Base-by-base conservation (phyloP, 331 rosid genomes). In the Arachis monticola region DNA sequence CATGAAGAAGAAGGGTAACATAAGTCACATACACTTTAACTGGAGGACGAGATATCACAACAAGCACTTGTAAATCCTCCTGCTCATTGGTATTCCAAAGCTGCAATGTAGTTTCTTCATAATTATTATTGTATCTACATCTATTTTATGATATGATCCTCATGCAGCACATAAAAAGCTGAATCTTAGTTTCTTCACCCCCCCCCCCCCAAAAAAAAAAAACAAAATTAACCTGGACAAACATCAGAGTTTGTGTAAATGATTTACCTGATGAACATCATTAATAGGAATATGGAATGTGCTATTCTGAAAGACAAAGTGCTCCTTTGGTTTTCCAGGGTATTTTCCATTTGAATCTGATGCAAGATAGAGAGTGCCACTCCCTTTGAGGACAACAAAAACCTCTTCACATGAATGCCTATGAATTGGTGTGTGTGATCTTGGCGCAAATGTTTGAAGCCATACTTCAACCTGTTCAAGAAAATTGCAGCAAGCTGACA, bases 371-470 rank as follows among this genome's bases (percentile, higher is more conserved):
- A 94, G 84, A 72, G 97, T 87, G 57, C 97, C 97, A 82, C 90
- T 86, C 52, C 99, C 97, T 86, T 81, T 90, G n/a, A 92, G 86
- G 79, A 92, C 92, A 68, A 94, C 76, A 73, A 92, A 92, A 79
- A 92, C 91, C 81, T 94, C 96, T 79, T 94, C 99, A 52, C 99
- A 92, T 0, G 99, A 94, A 85, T 92, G 96, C 82, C 95, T 86
- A 74, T 94, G 97, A 81, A 94, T 92, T 9, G 97, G 99, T 9
- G 97, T 94, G 67, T 73, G 80, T 35, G 96, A 82, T 81, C 97
- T 91, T 0, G 97, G 96, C 61, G 97, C 66, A 86, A 85, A 88
- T 79, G 97, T 94, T 75, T 92, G 97, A 47, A 90, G 97, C 97
- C 99, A 92, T 38, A 90, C 89, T 85, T 94, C 99, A 46, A 92